These are phyloP conservation scores for Zea luxurians DNA, from an alignment of 176 grass and related monocot species.

Conservation along the genomic window DNA sequence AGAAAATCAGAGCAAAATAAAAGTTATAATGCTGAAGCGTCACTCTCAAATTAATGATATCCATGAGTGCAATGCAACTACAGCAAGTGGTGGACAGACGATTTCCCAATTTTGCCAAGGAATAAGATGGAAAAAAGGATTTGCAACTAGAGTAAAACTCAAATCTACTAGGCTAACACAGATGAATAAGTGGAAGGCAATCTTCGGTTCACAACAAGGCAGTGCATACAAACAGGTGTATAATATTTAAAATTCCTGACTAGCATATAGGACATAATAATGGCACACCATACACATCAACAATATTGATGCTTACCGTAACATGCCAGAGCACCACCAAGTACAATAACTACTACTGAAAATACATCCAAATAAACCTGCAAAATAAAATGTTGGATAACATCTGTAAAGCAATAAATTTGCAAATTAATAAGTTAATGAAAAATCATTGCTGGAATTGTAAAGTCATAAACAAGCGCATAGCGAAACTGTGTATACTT, in stretches of 20 bases:
- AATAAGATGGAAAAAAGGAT: slow-evolving; percentile 21
- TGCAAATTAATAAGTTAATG: slow-evolving; percentile 13
- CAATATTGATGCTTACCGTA: slow-evolving; percentile 69
- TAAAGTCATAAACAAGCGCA: slow-evolving; percentile 9
- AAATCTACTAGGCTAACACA: slow-evolving; percentile 21
- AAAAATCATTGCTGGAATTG: slow-evolving; percentile 15
- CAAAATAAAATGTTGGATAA: slow-evolving; percentile 45
- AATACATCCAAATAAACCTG: slow-evolving; percentile 97
- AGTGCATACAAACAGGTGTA: slow-evolving; percentile 2
- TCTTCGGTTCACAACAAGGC: slow-evolving; percentile 21
- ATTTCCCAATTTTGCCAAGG: slow-evolving; percentile 16
- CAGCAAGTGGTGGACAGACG: slow-evolving; percentile 2
- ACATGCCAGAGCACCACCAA: slow-evolving; percentile 77
- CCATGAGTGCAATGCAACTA: slow-evolving; percentile 28
- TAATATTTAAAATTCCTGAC: not conserved
- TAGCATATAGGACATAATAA: slow-evolving; percentile 21
- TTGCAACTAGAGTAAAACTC: slow-evolving; percentile 11
- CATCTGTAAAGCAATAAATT: slow-evolving; percentile 24
- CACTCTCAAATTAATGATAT: slow-evolving; percentile 12
- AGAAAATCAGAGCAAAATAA: slow-evolving; percentile 14
- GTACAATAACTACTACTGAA: slow-evolving; percentile 76
- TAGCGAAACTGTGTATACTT: not conserved
- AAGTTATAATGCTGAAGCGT: slow-evolving; percentile 11
- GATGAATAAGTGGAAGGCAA: slow-evolving; percentile 21
- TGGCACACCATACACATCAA: slow-evolving; percentile 11